phyloP scores from a whole-genome alignment of 1,284 basidiomycete species.

The Apiotrichum montevideense region DNA sequence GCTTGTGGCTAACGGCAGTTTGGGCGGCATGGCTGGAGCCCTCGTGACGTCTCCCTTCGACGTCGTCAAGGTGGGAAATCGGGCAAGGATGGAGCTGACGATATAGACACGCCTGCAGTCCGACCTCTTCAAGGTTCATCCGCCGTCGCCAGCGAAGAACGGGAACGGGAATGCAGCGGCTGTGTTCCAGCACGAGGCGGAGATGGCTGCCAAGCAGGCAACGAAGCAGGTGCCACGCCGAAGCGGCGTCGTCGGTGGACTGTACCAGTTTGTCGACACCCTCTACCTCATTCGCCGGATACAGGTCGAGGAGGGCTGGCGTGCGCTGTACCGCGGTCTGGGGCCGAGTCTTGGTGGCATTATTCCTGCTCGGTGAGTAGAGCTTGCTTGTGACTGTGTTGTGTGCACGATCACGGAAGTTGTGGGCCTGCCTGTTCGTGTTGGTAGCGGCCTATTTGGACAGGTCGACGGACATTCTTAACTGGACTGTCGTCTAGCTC shows the following conservation, averaged over 20 bases:
- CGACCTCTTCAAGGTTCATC: constrained; percentile 58
- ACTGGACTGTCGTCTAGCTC: too few relatives aligned
- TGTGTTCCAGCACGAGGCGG: constrained; percentile 12
- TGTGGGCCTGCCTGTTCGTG: too few relatives aligned
- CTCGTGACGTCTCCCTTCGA: constrained; percentile 96
- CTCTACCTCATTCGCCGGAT: constrained; percentile 82
- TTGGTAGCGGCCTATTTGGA: too few relatives aligned
- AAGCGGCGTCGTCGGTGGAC: constrained; percentile 53
- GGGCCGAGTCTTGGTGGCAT: constrained; percentile 92
- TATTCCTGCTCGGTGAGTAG: constrained; percentile 70
- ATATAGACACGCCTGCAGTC: constrained; percentile 84
- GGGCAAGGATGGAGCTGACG: not conserved
- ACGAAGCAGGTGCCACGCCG: constrained; percentile 16
- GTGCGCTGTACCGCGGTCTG: constrained; percentile 89
- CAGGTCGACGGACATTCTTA: too few relatives aligned
- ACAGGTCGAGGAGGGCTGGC: constrained; percentile 79
- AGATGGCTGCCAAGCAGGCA: constrained; percentile 8
- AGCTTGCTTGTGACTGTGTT: not conserved
- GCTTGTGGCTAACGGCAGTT: constrained; percentile 49
- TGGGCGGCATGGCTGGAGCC: constrained; percentile 96
- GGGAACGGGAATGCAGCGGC: constrained; percentile 11
- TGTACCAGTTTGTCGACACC: constrained; percentile 94
- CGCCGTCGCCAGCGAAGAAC: not conserved
- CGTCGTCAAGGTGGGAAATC: constrained; percentile 66
- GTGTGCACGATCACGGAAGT: too few relatives aligned